Percentiles rank a stretch among this genome's conserved stretches.
These are phyloP conservation scores for Alectoria sarmentosa DNA, from an alignment of 495 filamentous ascomycete genomes.

Conservation along the genomic window DNA sequence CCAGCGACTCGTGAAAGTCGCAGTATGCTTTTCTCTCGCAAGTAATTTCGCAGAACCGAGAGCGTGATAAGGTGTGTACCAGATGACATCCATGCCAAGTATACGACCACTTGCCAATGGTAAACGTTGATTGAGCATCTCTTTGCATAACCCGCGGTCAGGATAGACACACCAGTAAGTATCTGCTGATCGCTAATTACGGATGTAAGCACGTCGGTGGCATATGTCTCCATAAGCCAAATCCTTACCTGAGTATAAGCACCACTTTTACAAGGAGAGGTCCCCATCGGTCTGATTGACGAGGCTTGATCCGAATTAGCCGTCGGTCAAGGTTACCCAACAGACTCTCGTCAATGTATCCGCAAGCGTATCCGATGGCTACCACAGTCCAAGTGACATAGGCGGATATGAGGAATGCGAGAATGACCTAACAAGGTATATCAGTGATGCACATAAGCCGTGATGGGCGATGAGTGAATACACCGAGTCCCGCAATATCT, in stretches of 20 bases:
- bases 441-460: background rate
- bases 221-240: background rate
- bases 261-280: background rate
- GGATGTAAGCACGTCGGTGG: background rate
- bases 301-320: background rate
- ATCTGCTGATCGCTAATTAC: constrained; percentile 38
- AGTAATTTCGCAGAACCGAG: constrained; percentile 22
- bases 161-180: constrained; percentile 35
- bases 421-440: background rate
- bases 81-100: constrained; percentile 30
- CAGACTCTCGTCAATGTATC: background rate
- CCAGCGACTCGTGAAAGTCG: constrained; percentile 25
- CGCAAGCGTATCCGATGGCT: background rate
- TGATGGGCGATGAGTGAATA: too few relatives aligned
- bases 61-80: constrained; percentile 30
- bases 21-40: constrained; percentile 15
- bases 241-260: background rate
- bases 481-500: background rate
- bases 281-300: background rate
- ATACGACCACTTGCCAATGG: constrained; percentile 32
- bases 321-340: background rate
- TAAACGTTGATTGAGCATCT: constrained; percentile 32
- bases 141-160: constrained; percentile 27
- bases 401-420: background rate
- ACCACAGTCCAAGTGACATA: background rate